Evolutionary conservation across 108 stramenopile genomes (phyloP), one percentile per base, ranked within the genome.

Genomic region (Pseudonitzschia pungens): DNA sequence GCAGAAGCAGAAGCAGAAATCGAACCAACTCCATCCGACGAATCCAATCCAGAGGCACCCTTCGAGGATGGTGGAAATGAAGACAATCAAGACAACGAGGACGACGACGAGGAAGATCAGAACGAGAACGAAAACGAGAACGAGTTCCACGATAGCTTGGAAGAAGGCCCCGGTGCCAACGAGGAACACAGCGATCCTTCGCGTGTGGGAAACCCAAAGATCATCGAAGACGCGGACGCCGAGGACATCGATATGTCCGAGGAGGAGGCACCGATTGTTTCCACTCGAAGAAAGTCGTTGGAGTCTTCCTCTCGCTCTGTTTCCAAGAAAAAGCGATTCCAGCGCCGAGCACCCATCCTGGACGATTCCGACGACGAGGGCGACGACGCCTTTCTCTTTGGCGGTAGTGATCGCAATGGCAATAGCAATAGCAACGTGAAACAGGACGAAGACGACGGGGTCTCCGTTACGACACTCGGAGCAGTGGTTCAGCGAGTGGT

Each of bases 1-100:
- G 59, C 14, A 29, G 65, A 41, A 66, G 20, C 40, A 43, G 8
- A 43, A 33, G 16, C 40, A 21, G 52, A 18, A 53, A 53, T 5
- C n/a, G 16, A 18, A 20, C 14, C n/a, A 18, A 11, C 6, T 43
- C 42, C 9, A 43, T 43, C 42, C 9, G 42, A 43, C 9, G 11
- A 6, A 11, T 11, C 42, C 42, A 6, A 11, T 43, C 11, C 42
- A 43, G 59, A 15, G 6, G 59, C 2, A 16, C 9, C 1, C 10
- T 63, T 53, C 29, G 64, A 65, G 8, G 64, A 21, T 65, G 72
- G 53, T 18, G 51, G 52, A 16, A 29, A 52, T 4, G 64, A 64
- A 24, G 33, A 45, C 16, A 29, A 9, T 28, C 48, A 44, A 4
- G 45, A 10, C 15, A 6, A 26, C 27, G 32, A 60, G 11, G 59